Evolutionary conservation across 208 protist genomes (phyloP), one percentile per base, ranked within the genome.

Genomic region (Wallacemonas rigidus): DNA sequence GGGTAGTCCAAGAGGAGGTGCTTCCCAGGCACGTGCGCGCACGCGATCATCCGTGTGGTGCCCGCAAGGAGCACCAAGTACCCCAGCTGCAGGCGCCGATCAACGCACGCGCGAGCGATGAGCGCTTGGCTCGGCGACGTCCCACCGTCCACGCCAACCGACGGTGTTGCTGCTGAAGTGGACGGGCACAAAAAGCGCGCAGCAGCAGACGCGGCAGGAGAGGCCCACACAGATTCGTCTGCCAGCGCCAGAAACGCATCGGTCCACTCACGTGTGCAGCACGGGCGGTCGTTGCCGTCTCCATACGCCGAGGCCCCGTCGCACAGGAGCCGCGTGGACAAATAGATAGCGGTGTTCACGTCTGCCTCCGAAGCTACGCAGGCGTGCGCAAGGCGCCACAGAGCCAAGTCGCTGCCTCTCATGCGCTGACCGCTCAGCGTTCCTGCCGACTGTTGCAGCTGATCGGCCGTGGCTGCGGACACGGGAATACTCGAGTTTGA

Each of bases 241-340:
- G 61, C 70, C 14, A 58, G 36, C 35, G 50, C 57, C 26, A 84
- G 75, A 3, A 95, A 73, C 11, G 82, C 91, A 2, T 80, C 61
- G 6, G 72, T 74, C 89, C 91, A 96, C 68, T 88, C 83, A 4
- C 69, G 60, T 14, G 82, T 91, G 69, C 86, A 92, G 62, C 75
- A 91, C 14, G 91, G 91, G 0, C 87, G 79, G 38, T 92, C 91
- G 62, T 96, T 96, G n/a, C 91, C 91, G 64, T 93, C 82, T 39
- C 91, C 91, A 60, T 87, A 83, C 0, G 65, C 69, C 3, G 88
- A 77, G 1, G 83, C 83, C 9, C 74, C 77, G 67, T 93, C 89
- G 61, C 79, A 88, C 38, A 96, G 63, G 2, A 94, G 65, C 2
- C 82, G 84, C 4, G 65, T 79, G 3, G 88, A 89, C 11, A 94